Conservation (phyloP, 352 stramenopile genomes). For the Phytophthora cactorum region DNA sequence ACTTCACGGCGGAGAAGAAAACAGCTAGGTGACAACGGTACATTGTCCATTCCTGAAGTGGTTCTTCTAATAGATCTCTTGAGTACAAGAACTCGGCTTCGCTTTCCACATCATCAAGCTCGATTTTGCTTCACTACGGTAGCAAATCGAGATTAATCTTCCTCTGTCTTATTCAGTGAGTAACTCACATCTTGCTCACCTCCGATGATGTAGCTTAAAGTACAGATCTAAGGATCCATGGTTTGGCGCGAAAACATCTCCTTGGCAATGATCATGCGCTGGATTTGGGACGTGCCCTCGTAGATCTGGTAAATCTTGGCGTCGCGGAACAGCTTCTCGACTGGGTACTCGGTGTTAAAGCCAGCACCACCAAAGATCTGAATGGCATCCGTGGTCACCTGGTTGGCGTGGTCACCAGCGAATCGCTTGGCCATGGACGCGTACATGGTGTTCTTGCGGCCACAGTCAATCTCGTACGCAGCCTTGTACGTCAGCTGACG, state of each 20-base stretch:
- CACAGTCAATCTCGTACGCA: slow-evolving; percentile 90
- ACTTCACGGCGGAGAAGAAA: too few species aligned
- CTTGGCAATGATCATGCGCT: slow-evolving; percentile 92
- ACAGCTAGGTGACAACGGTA: too few species aligned
- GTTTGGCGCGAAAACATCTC: slow-evolving; percentile 79
- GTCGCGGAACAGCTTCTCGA: slow-evolving; percentile 94
- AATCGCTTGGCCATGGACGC: slow-evolving; percentile 93
- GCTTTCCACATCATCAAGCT: too few species aligned
- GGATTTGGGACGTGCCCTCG: slow-evolving; percentile 92
- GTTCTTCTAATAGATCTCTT: too few species aligned
- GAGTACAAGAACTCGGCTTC: too few species aligned
- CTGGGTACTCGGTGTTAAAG: slow-evolving; percentile 93
- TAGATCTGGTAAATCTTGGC: slow-evolving; percentile 94
- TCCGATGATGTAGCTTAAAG: not conserved
- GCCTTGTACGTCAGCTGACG: slow-evolving; percentile 90
- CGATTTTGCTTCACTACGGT: not conserved
- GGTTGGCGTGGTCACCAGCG: slow-evolving; percentile 86
- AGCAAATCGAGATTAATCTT: not conserved
- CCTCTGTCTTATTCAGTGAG: not conserved
- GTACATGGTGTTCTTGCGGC: slow-evolving; percentile 90
- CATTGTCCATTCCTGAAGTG: too few species aligned
- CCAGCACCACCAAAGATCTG: slow-evolving; percentile 92
- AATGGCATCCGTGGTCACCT: slow-evolving; percentile 87
- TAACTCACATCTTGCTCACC: not conserved
- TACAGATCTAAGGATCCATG: slow-evolving; percentile 49